Base-by-base conservation (phyloP, 2,329 filamentous ascomycete species). In the Paraphaeosphaeria minitans region DNA sequence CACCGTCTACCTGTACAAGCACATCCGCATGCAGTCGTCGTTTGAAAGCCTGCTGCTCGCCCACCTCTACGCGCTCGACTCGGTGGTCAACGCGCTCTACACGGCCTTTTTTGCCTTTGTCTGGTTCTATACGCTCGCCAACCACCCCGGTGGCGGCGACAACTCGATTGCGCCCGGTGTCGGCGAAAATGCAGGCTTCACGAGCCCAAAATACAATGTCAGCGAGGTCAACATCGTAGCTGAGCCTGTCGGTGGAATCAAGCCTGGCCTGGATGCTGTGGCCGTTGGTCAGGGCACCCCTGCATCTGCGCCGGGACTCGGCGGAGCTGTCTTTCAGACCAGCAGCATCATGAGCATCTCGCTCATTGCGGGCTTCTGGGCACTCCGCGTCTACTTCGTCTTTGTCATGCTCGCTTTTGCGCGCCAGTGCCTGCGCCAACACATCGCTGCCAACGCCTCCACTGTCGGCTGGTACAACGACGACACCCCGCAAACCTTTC, bases 1-100 rank as follows among this genome's bases (percentile, higher is more conserved):
- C 47, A 85, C 91, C 66, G 82, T 85, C 53, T 85, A 87, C 69
- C 87, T 96, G 49, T 85, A 91, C 70, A 90, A 90, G 50, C 89
- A 95, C 74, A 91, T 97, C 74, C 89, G 91, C 64, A 85, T 86
- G 68, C 89, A 92, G 70, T 88, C 85, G 31, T 90, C 92, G 1
- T 86, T 97, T 57, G 88, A 96, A 71, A 91, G 88, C 67, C 83
- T 97, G 27, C 85, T 87, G 2, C 86, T 97, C 53, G 92, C 92
- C 3, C 96, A 92, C 84, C 82, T 96, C 56, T 97, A 97, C 77
- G 82, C 91, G 13, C 75, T 96, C 67, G 93, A 97, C 79, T 92
- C 90, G 10, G 71, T 91, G 54, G 84, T 96, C 76, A 97, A 96
- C 77, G 87, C 88, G 21, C 85, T 86, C 2, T 97, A 94, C 79